Conservation (phyloP, 2,329 filamentous ascomycete species). For the Coniochaeta sp. region DNA sequence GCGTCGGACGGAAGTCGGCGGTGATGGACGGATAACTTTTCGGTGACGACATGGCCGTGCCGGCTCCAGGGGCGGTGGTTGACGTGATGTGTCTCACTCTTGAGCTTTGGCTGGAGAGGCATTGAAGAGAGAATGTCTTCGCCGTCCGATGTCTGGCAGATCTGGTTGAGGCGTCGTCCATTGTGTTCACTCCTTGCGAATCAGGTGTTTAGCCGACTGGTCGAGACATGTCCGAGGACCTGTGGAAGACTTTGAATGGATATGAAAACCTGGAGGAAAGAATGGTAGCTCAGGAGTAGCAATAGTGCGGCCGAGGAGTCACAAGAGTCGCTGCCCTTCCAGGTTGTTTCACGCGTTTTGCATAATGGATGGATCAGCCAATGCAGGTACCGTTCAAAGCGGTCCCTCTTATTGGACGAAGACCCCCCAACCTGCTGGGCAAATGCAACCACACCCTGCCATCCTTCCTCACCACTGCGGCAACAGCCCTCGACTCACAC, state of each 20-base stretch:
- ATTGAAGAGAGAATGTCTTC: background rate
- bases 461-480: background rate
- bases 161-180: background rate
- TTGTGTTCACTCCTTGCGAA: background rate
- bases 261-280: too few species aligned
- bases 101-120: too few species aligned
- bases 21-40: too few species aligned
- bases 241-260: background rate
- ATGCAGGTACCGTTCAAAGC: constrained; percentile 1
- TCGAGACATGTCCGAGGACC: background rate
- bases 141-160: background rate
- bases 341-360: background rate
- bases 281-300: background rate
- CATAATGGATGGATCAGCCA: background rate
- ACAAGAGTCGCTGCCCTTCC: background rate
- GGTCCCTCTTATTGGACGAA: background rate
- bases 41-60: too few species aligned
- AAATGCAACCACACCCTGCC: background rate
- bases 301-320: background rate
- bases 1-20: too few species aligned
- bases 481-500: background rate
- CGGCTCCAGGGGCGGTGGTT: background rate
- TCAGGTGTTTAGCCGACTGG: background rate
- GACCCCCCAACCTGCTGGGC: background rate
- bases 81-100: background rate